Percentiles rank a stretch among this genome's conserved stretches.
Conservation (phyloP, 441 rosid species). For the Geranium incanum region DNA sequence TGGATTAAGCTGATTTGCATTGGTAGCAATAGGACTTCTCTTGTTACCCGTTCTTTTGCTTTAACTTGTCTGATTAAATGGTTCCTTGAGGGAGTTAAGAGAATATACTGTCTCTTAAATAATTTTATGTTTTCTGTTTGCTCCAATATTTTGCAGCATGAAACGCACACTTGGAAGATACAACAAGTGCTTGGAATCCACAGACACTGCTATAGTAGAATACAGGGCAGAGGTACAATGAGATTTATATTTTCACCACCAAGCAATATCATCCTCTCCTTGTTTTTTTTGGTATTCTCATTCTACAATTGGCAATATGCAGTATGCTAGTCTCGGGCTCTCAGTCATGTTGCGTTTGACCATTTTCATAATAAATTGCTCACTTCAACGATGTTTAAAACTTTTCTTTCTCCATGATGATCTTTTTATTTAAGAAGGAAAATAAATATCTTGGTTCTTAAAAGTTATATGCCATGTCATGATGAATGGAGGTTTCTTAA, state of each 20-base stretch:
- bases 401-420: background rate
- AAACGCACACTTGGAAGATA: conserved; percentile 71
- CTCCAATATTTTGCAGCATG: conserved; percentile 44
- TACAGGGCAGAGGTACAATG: background rate
- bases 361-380: background rate
- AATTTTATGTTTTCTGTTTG: background rate
- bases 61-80: background rate
- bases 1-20: background rate
- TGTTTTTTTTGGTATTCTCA: too few relatives aligned
- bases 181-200: conserved; percentile 41
- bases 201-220: conserved; percentile 9
- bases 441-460: background rate
- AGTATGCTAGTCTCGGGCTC: background rate
- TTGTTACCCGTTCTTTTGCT: background rate
- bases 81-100: background rate
- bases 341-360: background rate
- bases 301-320: too few relatives aligned
- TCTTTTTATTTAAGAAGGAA: background rate
- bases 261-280: background rate
- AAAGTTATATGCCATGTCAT: background rate
- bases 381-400: background rate
- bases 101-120: background rate
- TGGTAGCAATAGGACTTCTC: background rate
- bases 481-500: too few relatives aligned
- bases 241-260: background rate